phyloP scores from a whole-genome alignment of 1,139 yeast species.

The Candida glucosophila region DNA sequence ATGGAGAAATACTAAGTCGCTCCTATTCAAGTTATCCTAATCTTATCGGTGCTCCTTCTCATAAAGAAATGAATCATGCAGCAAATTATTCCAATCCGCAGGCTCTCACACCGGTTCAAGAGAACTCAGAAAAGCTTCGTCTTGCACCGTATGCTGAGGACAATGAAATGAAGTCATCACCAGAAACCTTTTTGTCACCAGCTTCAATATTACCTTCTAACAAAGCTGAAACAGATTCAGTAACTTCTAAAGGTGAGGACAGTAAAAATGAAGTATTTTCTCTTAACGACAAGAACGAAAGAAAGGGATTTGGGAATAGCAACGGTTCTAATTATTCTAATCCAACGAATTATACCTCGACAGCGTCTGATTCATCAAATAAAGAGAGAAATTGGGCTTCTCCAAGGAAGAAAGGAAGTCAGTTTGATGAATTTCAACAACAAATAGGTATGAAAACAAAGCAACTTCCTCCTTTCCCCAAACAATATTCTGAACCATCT shows the following conservation, averaged over 20 bases:
- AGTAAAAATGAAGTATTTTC: slow-evolving; percentile 28
- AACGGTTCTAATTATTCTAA: slow-evolving; percentile 39
- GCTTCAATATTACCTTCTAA: slow-evolving; percentile 13
- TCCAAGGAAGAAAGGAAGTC: slow-evolving; percentile 35
- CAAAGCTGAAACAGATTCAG: neutral
- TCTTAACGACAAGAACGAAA: slow-evolving; percentile 6
- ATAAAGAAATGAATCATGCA: slow-evolving; percentile 5
- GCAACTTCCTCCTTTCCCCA: slow-evolving; percentile 15
- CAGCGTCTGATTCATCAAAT: slow-evolving; percentile 13
- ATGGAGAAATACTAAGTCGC: slow-evolving; percentile 23
- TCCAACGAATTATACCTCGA: slow-evolving; percentile 37
- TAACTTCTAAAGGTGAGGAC: slow-evolving; percentile 10
- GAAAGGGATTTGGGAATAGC: slow-evolving; percentile 8
- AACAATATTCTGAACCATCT: neutral
- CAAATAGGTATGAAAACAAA: slow-evolving; percentile 29
- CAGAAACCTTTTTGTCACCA: slow-evolving; percentile 13
- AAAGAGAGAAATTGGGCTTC: slow-evolving; percentile 46
- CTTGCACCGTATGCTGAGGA: slow-evolving; percentile 9
- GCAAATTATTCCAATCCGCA: neutral
- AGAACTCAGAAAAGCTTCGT: slow-evolving; percentile 2
- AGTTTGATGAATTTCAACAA: slow-evolving; percentile 30
- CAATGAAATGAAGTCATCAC: slow-evolving; percentile 3
- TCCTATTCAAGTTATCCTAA: slow-evolving; percentile 22
- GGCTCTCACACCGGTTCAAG: slow-evolving; percentile 6
- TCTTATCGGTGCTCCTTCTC: no score